Evolutionary conservation across 768 basidiomycete genomes (phyloP), one percentile per base, ranked within the genome.

Genomic region (Boletales sp.): DNA sequence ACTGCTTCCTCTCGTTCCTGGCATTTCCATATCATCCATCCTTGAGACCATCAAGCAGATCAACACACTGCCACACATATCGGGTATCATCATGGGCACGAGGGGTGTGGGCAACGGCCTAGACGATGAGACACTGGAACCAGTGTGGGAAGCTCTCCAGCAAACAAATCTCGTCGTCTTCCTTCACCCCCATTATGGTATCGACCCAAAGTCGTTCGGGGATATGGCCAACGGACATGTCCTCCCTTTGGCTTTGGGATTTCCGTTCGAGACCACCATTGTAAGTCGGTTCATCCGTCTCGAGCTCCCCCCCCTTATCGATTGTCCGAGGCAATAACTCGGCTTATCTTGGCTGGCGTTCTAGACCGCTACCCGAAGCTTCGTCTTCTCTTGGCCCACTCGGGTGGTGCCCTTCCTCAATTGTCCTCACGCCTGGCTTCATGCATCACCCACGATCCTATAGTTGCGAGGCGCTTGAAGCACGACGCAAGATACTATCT

Each of bases 241-340:
- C 35, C 79, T 94, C 27, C 87, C 90, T 3, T 78, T 94, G 45
- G 88, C 90, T 1, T 75, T 92, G 14, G 91, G 92, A 1, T 94
- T 94, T 68, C 91, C 91, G 3, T 86, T 94, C 59, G 92, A 94
- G 71, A 94, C 91, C 15, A 92, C 92, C 5, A 83, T 82, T 30
- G 90, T 90, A 57, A 64, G 86, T 73, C 37, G 17, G 13, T 13
- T 38, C 35, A 5, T 40, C 44, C 24, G 14, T 47, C 47, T 48
- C 9, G 18, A 30, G 41, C 8, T 8, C 6, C 10, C 17, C 10
- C 10, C 13, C 32, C 52, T 64, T 3, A 64, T 45, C 12, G 32
- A 29, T n/a, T 30, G 45, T 48, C 9, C 49, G 48, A 78, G 77
- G 87, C 90, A 4, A 79, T 82, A 29, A 85, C 91, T 8, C 82